Evolutionary conservation across 1,139 yeast genomes (phyloP).

Genomic region (Saccharomycopsis crataegensis): DNA sequence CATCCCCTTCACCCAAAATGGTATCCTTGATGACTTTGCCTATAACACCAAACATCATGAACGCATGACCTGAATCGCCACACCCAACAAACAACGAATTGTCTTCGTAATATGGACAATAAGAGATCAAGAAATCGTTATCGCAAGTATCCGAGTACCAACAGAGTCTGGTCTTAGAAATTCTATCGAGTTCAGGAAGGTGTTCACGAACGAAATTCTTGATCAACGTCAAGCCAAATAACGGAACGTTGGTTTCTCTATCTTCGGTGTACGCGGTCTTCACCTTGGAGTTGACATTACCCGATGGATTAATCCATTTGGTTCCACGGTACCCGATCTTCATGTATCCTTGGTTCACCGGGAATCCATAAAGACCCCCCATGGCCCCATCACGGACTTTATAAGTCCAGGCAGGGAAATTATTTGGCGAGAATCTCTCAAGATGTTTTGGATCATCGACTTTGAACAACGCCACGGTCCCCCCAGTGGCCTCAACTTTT

Average conservation of each 20-base stretch:
- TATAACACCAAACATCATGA: slow-evolving; percentile 32
- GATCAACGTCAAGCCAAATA: slow-evolving; percentile 22
- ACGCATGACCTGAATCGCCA: slow-evolving; percentile 41
- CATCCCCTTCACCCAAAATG: slow-evolving; percentile 25
- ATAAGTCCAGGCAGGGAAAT: slow-evolving; percentile 23
- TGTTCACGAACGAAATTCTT: slow-evolving; percentile 22
- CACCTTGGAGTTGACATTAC: slow-evolving; percentile 20
- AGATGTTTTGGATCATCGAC: not conserved
- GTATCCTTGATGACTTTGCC: slow-evolving; percentile 30
- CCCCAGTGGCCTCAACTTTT: slow-evolving; percentile 1
- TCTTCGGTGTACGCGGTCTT: slow-evolving; percentile 22
- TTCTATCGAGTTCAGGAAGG: slow-evolving; percentile 25
- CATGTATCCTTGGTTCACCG: slow-evolving; percentile 23
- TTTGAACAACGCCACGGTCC: slow-evolving; percentile 19
- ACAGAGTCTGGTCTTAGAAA: slow-evolving; percentile 28
- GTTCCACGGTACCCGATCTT: slow-evolving; percentile 24
- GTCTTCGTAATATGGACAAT: slow-evolving; percentile 31
- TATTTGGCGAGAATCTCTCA: not conserved
- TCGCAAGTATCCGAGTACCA: slow-evolving; percentile 41
- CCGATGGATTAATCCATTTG: slow-evolving; percentile 24
- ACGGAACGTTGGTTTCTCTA: slow-evolving; percentile 12
- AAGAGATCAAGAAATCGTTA: slow-evolving; percentile 35
- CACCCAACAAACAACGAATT: slow-evolving; percentile 34
- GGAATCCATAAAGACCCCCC: slow-evolving; percentile 26
- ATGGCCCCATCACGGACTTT: slow-evolving; percentile 22